Evolutionary conservation across 2,329 filamentous ascomycete genomes (phyloP), one percentile per base, ranked within the genome.

Genomic region (Talaromyces marneffei): DNA sequence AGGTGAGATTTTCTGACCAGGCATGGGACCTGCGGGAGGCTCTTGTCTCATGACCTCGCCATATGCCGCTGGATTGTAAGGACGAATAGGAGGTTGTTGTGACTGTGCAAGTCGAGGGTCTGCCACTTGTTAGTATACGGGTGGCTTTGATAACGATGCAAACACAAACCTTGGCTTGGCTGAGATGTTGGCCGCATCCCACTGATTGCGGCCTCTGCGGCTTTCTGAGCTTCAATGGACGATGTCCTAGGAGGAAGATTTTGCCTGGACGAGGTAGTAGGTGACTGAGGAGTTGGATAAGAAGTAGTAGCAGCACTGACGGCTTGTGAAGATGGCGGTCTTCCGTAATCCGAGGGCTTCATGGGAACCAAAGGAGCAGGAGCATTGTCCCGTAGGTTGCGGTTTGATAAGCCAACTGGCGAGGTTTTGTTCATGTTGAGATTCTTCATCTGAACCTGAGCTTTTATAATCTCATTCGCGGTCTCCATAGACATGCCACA

Each of bases 401-500:
- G 83, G 55, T 86, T 85, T 63, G 82, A 84, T 75, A 93, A 80
- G 62, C 79, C 79, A 39, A 40, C 18, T 35, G 42, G 55, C 3
- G 80, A 76, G 58, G 75, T 75, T 71, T 84, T 83, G 80, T 76
- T 89, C 82, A 86, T 84, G 23, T 50, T 56, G 33, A 54, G 61
- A 71, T 87, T 85, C 77, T 92, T 95, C 63, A 89, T 87, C 55
- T 86, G 87, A 70, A 91, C 86, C 68, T 97, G 90, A 55, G 92
- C 91, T 65, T 92, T 88, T 59, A 97, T 77, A 66, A 99, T 97
- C 71, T 95, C 87, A 74, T 97, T 97, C 46, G 94, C 94, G 39
- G 91, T 90, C 61, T 94, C 90, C 94, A 97, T 97, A 29, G 92
- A 95, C 92, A 99, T 99, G 68, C 94, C 94, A 74, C 94, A 99